Percentiles rank a stretch among this genome's conserved stretches.
Evolutionary conservation across 176 grass and related monocot genomes (phyloP).

Genomic region (Areca catechu): DNA sequence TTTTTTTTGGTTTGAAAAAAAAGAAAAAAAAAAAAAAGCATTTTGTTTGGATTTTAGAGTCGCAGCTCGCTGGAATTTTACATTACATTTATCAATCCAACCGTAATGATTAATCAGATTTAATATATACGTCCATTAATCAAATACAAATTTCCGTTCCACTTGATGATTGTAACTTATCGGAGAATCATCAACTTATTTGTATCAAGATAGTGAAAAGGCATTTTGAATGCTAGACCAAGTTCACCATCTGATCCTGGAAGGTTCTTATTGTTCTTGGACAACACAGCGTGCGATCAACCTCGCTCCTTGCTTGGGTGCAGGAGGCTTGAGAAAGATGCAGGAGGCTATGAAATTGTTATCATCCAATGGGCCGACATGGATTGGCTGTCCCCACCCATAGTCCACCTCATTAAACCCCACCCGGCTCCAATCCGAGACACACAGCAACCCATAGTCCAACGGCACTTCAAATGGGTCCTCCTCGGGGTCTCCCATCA

Average conservation of each 20-base stretch:
- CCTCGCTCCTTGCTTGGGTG: slow-evolving; percentile 20
- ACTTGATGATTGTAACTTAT: no score
- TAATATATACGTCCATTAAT: no score
- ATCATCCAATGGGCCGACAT: not conserved
- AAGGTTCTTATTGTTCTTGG: not conserved
- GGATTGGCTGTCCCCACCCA: slow-evolving; percentile 16
- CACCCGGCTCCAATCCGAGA: slow-evolving; percentile 22
- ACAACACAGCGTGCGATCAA: slow-evolving; percentile 15
- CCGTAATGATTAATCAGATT: no score
- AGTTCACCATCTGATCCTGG: slow-evolving; percentile 2
- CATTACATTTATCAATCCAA: no score
- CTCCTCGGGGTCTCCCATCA: not conserved
- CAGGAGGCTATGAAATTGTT: not conserved
- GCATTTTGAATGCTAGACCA: not conserved
- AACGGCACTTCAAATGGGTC: slow-evolving; percentile 2
- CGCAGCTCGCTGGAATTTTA: no score
- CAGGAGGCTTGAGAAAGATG: slow-evolving; percentile 11
- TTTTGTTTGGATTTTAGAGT: no score
- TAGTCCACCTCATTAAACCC: slow-evolving; percentile 22
- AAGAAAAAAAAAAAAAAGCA: no score
- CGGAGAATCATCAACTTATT: no score
- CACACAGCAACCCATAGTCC: slow-evolving; percentile 3
- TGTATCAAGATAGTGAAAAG: no score
- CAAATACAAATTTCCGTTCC: no score
- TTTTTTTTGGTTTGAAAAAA: no score